Conservation (phyloP, 257 asterid genomes). For the Mentha longifolia region DNA sequence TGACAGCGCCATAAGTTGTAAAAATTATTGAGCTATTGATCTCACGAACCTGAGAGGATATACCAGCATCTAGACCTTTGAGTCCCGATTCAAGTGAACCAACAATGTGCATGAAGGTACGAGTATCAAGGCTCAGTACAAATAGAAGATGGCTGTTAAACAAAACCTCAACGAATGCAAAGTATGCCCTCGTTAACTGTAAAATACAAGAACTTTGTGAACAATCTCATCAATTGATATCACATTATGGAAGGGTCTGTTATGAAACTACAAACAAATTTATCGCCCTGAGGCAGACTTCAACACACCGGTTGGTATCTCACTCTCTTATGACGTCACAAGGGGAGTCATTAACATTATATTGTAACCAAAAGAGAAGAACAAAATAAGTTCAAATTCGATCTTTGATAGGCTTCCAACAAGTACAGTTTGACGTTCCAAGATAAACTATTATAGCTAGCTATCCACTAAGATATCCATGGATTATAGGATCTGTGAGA, state of each 20-base stretch:
- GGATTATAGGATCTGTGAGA: constrained; percentile 5
- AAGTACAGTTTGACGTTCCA: neutral
- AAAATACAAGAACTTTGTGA: constrained; percentile 37
- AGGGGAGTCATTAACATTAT: neutral
- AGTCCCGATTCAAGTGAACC: constrained; percentile 97
- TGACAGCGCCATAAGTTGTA: constrained; percentile 21
- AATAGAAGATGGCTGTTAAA: constrained; percentile 78
- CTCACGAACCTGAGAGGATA: constrained; percentile 82
- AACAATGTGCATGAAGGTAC: constrained; percentile 80
- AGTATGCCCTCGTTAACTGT: constrained; percentile 96
- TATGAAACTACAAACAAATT: constrained; percentile 10
- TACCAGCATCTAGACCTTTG: constrained; percentile 84
- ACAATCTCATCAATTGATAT: constrained; percentile 23
- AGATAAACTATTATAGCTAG: constrained; percentile 18
- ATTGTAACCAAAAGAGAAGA: neutral
- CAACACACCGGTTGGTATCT: constrained; percentile 13
- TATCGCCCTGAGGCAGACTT: neutral
- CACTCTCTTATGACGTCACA: constrained; percentile 17
- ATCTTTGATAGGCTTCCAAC: constrained; percentile 16
- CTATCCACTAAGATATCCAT: constrained; percentile 8
- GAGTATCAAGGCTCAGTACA: constrained; percentile 75
- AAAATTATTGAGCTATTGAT: constrained; percentile 3
- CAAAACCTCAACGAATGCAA: constrained; percentile 86
- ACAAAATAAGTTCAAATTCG: neutral
- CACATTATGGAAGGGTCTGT: constrained; percentile 10